Percentiles rank a stretch among this genome's conserved stretches.
Evolutionary conservation across 2,329 filamentous ascomycete species (phyloP).

Genomic region (Zymoseptoria pseudotritici): DNA sequence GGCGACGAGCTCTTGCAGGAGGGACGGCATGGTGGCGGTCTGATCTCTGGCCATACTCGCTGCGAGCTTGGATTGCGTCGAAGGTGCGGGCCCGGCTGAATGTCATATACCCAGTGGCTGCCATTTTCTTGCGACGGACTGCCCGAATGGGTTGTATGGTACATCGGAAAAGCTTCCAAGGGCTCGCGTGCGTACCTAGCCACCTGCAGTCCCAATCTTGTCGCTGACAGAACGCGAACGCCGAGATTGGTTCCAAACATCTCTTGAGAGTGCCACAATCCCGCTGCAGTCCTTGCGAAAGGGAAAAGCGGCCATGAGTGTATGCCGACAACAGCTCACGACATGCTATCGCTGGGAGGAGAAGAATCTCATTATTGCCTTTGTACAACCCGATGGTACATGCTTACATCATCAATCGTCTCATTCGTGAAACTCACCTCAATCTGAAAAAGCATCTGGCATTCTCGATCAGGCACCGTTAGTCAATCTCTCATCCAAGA

Average conservation of each 20-base stretch:
- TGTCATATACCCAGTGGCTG: not conserved
- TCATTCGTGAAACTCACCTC: not conserved
- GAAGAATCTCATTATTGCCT: slow-evolving; percentile 1
- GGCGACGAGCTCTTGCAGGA: not conserved
- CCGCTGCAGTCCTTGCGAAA: not conserved
- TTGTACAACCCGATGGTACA: slow-evolving; percentile 7
- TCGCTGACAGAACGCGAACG: not conserved
- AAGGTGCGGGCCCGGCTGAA: not conserved
- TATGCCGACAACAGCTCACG: not conserved
- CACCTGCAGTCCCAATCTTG: not conserved
- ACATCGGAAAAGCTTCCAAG: not conserved
- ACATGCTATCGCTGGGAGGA: not conserved
- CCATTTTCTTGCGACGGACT: not conserved
- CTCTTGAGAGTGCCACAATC: not conserved
- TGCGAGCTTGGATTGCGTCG: too few relatives aligned
- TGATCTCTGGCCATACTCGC: not conserved
- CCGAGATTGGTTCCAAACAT: not conserved
- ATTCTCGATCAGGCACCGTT: slow-evolving; percentile 4
- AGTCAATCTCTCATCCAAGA: slow-evolving; percentile 10
- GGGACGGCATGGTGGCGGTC: not conserved
- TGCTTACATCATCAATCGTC: slow-evolving; percentile 1
- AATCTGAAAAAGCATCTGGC: slow-evolving; percentile 4
- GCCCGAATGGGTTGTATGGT: not conserved
- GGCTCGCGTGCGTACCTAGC: not conserved
- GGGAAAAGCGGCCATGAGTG: not conserved